These are phyloP conservation scores for Ogataea paraovalis DNA, from an alignment of 805 yeast genomes.

Conservation along the genomic window DNA sequence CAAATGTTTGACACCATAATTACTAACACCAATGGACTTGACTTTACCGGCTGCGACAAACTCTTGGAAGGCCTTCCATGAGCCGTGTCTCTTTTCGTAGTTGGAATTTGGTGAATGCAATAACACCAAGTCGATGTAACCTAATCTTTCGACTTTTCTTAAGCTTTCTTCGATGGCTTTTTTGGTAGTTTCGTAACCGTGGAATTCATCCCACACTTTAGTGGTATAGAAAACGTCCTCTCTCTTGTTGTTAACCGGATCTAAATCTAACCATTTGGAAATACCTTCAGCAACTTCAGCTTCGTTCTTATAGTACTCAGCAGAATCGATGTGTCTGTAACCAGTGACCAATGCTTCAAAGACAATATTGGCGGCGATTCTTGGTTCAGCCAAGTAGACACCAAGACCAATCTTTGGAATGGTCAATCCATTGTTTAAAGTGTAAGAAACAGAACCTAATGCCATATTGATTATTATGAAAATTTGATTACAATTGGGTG, in stretches of 20 bases:
- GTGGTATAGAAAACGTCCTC: constrained; percentile 39
- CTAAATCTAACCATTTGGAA: constrained; percentile 34
- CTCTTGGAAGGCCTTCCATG: constrained; percentile 56
- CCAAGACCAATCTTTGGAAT: constrained; percentile 62
- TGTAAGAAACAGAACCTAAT: constrained; percentile 14
- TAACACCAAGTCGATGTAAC: constrained; percentile 51
- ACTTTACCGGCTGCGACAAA: constrained; percentile 47
- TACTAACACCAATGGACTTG: constrained; percentile 59
- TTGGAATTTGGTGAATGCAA: constrained; percentile 52
- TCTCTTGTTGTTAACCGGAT: constrained; percentile 28
- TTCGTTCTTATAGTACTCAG: constrained; percentile 65
- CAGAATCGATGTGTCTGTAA: constrained; percentile 73
- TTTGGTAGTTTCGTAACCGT: constrained; percentile 37
- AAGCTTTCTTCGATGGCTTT: constrained; percentile 41
- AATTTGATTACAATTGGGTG: too few species aligned
- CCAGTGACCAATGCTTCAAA: constrained; percentile 59
- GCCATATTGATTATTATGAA: too few species aligned
- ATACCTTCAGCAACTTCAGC: constrained; percentile 58
- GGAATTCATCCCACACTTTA: constrained; percentile 31
- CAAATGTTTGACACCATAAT: constrained; percentile 54
- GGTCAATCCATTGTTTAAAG: constrained; percentile 45
- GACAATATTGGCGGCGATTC: constrained; percentile 41
- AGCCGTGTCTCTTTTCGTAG: constrained; percentile 39
- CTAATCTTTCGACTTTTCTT: constrained; percentile 37
- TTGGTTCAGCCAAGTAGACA: constrained; percentile 41